Evolutionary conservation across 202 grass and related monocot species (phyloP), one percentile per base, ranked within the genome.

Genomic region (Carex sylvatica): DNA sequence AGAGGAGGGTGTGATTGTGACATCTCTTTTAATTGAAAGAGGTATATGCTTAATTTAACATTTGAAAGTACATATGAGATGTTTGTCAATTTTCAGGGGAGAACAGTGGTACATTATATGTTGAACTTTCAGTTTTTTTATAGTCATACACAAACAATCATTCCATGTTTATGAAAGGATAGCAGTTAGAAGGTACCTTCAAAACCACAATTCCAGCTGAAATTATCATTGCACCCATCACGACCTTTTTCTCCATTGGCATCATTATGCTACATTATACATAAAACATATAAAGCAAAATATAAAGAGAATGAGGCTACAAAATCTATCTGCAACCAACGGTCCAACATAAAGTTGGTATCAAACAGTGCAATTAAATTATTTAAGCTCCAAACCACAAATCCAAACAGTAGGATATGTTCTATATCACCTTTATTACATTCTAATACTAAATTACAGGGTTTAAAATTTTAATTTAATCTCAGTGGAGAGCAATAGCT

Each of bases 201-300:
- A 80, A 88, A 86, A 85, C 93, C 96, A 92, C 96, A 92, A 74
- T 99, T 99, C 96, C 96, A 99, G 86, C 93, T 99, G 66, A 90
- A 89, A 65, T 99, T 99, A 80, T 96, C 96, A 84, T 91, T 93
- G 80, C 93, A 86, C 65, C 96, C 96, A 92, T 99, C 93, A 78
- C 81, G 61, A 13, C 96, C 96, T 74, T 79, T 2, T 91, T 99
- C 93, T 79, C 96, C 96, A 68, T 99, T 99, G 15, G 92, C 96
- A 87, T 92, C 85, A 85, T 99, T 99, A 70, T 99, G 96, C 96
- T 99, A 89, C 61, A 86, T 87, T 87, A 51, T 89, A 83, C 26
- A 70, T 19, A 19, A 68, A 83, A 83, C 79, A 84, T 12, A 92
- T 11, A 70, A 81, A 64, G 5, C 52, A 85, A 16, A 82, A 84